Conservation (phyloP, 805 yeast genomes). For the Metschnikowia drakensbergensis region DNA sequence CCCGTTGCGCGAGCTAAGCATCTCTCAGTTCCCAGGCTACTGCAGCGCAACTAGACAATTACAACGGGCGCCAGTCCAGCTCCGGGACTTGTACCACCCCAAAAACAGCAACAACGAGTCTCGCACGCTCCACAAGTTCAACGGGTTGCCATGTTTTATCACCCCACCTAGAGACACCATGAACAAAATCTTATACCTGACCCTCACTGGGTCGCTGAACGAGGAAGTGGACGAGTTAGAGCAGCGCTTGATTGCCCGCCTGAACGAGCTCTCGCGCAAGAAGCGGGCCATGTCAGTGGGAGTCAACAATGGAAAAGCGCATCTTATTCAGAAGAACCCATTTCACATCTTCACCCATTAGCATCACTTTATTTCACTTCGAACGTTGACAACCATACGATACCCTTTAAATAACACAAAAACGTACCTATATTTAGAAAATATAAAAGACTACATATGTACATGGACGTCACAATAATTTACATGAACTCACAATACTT, state of each 20-base stretch:
- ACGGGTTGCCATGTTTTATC: slow-evolving; percentile 28
- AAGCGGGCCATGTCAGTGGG: slow-evolving; percentile 39
- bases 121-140: slow-evolving; percentile 28
- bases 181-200: slow-evolving; percentile 21
- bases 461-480: too few species aligned
- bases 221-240: slow-evolving; percentile 20
- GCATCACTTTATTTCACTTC: neutral
- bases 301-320: slow-evolving; percentile 33
- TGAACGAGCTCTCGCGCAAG: slow-evolving; percentile 21
- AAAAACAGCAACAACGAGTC: slow-evolving; percentile 26
- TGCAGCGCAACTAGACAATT: slow-evolving; percentile 11
- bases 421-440: too few species aligned
- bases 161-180: slow-evolving; percentile 32
- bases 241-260: slow-evolving; percentile 19
- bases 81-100: slow-evolving; percentile 31
- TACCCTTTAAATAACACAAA: neutral
- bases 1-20: slow-evolving; percentile 28
- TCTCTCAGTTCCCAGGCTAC: slow-evolving; percentile 31
- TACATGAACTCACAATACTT: too few species aligned
- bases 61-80: slow-evolving; percentile 15
- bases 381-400: neutral
- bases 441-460: too few species aligned
- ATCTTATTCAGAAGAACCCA: slow-evolving; percentile 31
- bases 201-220: neutral
- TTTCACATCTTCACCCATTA: slow-evolving; percentile 20